Conservation (phyloP, 2,329 filamentous ascomycete species). For the Trichoderma brevicompactum region DNA sequence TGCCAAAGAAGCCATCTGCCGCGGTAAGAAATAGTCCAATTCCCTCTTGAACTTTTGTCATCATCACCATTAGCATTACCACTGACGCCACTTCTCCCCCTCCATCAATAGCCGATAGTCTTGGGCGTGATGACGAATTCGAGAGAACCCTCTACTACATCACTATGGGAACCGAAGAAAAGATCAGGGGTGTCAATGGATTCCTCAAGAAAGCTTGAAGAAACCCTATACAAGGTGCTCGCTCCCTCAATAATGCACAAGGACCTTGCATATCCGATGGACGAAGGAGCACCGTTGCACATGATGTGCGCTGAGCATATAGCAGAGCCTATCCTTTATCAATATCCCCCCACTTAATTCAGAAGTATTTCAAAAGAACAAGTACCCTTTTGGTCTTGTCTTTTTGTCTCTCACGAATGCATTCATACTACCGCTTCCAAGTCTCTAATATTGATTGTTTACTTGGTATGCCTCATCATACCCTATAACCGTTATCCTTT, state of each 20-base stretch:
- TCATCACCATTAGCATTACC: background rate
- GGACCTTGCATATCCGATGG: background rate
- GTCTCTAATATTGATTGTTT: background rate
- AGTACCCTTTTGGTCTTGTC: background rate
- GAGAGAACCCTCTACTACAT: conserved; percentile 44
- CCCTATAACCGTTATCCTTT: background rate
- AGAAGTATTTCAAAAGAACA: background rate
- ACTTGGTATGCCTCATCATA: background rate
- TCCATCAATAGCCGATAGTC: conserved; percentile 34
- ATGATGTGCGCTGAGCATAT: background rate
- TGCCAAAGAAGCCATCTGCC: conserved; percentile 40
- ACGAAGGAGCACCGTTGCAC: background rate
- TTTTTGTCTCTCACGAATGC: background rate
- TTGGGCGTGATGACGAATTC: conserved; percentile 40
- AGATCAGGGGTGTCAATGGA: conserved; percentile 37
- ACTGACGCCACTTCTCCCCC: conserved; percentile 3
- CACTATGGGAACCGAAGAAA: conserved; percentile 42
- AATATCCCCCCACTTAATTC: background rate
- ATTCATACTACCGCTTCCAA: background rate
- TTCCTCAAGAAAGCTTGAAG: conserved; percentile 36
- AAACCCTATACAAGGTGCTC: background rate
- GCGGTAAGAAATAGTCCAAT: conserved; percentile 34
- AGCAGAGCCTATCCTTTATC: background rate
- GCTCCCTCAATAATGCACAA: background rate
- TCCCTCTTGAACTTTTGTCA: conserved; percentile 8